Conservation (phyloP, 2,329 filamentous ascomycete genomes). For the Fonsecaea erecta region DNA sequence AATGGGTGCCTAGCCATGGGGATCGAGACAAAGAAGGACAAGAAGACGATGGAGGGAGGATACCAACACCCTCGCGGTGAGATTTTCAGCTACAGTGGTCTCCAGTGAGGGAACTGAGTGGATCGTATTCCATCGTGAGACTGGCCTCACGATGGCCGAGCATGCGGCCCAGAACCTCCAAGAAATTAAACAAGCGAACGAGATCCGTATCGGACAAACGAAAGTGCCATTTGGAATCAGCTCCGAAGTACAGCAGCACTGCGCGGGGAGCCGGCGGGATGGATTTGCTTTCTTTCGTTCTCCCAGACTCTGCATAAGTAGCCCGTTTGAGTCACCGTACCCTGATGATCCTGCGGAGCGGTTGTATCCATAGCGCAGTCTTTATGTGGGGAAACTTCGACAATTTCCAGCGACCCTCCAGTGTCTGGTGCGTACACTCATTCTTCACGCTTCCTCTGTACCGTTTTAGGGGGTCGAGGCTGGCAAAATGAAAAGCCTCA, state of each 20-base stretch:
- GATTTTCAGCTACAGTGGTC: constrained; percentile 1
- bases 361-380: not conserved
- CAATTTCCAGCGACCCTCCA: not conserved
- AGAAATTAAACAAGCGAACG: not conserved
- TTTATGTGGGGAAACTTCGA: not conserved
- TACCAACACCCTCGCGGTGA: not conserved
- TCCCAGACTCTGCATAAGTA: not conserved
- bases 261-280: constrained; percentile 2
- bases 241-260: not conserved
- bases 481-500: constrained; percentile 63
- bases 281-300: not conserved
- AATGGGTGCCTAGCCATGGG: not conserved
- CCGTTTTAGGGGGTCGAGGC: not conserved
- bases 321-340: not conserved
- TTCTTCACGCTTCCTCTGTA: not conserved
- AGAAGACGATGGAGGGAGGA: not conserved
- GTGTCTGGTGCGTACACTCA: not conserved
- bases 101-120: not conserved
- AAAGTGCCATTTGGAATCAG: not conserved
- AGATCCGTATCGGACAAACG: constrained; percentile 3
- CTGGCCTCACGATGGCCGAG: not conserved
- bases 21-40: not conserved
- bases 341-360: not conserved
- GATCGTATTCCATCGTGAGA: constrained; percentile 6
- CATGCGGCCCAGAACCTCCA: not conserved